Base-by-base conservation (phyloP, 2,329 filamentous ascomycete species). In the Triangularia setosa region DNA sequence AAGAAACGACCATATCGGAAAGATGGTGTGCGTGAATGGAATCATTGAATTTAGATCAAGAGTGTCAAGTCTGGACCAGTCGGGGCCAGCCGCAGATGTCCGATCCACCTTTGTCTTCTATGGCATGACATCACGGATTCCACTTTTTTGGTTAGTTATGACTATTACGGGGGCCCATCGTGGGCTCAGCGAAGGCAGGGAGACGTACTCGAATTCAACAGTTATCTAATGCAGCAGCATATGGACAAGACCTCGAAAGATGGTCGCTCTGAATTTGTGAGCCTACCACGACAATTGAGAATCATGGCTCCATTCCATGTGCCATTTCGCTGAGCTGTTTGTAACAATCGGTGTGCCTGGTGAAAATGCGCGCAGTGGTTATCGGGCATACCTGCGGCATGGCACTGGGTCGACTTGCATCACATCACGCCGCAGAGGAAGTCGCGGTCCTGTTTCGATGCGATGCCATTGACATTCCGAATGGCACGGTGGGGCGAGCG, bases 401-500 rank as follows among this genome's bases (percentile, higher is more conserved):
- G 27, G 14, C 48, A n/a, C 53, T 48, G 30, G 23, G 30, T 11
- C 55, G 52, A 30, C 63, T 56, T 55, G 52, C 25, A 55, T 55
- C 52, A 12, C 52, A 27, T 55, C 52, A 55, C 54, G 56, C 56
- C 27, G 33, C 54, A 25, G 12, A 28, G 24, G 40, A 63, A 61
- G 24, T 21, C 58, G 33, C 54, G 25, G 54, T 44, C 40, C 61
- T 28, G 58, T 33, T 62, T 44, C 53, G 61, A 53, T 62, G 55
- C 35, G 35, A 57, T 63, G 58, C 61, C 35, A 53, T 40, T 40
- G 53, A 25, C 56, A 62, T 62, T 58, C 60, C 57, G 61, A 53
- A 60, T 57, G 60, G 64, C 54, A 54, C 25, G 52, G 57, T 65
- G 63, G 63, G 63, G 56, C 60, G 21, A 57, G 60, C 40, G 52